phyloP scores from a whole-genome alignment of 148 eudicot genomes.

The Vaccinium vitisidaea region DNA sequence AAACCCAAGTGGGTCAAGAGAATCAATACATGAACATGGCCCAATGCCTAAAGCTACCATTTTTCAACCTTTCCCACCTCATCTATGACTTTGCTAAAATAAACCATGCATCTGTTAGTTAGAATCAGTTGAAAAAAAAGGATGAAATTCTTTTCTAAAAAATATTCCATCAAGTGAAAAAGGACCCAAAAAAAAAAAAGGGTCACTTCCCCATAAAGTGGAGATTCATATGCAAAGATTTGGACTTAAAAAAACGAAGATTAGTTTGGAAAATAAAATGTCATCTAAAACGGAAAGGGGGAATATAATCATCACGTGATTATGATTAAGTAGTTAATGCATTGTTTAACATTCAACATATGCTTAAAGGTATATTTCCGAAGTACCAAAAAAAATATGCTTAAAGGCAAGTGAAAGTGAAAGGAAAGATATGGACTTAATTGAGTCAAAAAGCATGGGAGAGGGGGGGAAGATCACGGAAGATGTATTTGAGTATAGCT shows the following conservation, averaged over 20 bases:
- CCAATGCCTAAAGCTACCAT: not conserved
- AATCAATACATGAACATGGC: not conserved
- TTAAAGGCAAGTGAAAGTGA: not conserved
- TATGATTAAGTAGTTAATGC: not conserved
- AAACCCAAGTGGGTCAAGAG: constrained; percentile 3
- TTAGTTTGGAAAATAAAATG: not conserved
- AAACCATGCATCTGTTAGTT: not conserved
- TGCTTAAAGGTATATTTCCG: not conserved
- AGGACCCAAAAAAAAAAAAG: not conserved
- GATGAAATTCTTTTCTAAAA: not conserved
- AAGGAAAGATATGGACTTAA: not conserved
- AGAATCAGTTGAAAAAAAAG: not conserved
- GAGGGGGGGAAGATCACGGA: not conserved
- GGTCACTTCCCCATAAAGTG: not conserved
- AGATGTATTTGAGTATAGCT: too few species aligned
- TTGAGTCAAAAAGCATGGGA: not conserved
- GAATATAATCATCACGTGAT: not conserved
- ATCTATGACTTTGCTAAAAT: not conserved
- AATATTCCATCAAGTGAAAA: not conserved
- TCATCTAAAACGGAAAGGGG: not conserved
- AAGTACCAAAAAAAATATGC: too few species aligned
- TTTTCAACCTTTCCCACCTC: not conserved
- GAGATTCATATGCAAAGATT: not conserved
- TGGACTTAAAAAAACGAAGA: not conserved
- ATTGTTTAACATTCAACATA: not conserved